These are phyloP conservation scores for Papiliotrema flavescens DNA, from an alignment of 1,284 basidiomycete genomes.

Conservation along the genomic window DNA sequence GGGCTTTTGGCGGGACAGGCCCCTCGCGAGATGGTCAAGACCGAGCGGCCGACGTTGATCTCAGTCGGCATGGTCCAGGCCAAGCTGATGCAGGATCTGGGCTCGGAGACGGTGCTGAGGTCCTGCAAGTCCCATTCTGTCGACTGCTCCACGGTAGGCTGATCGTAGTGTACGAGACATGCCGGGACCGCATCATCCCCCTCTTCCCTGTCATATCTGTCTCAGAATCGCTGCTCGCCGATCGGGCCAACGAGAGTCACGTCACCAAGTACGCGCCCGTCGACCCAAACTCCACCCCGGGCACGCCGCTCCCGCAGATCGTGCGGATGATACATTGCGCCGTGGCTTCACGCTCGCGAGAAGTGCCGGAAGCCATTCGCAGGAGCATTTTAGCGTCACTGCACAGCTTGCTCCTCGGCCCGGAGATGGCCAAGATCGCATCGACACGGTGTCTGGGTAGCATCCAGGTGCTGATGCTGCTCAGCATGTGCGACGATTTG, in stretches of 20 bases:
- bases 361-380: slow-evolving; percentile 7
- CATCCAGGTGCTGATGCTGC: slow-evolving; percentile 7
- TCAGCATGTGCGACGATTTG: slow-evolving; percentile 10
- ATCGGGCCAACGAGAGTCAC: slow-evolving; percentile 6
- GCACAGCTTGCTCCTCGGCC: background rate
- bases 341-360: slow-evolving; percentile 1
- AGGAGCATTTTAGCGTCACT: background rate
- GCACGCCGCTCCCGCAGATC: slow-evolving; percentile 8
- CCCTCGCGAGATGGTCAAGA: background rate
- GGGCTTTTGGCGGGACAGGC: slow-evolving; percentile 3
- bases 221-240: slow-evolving; percentile 7
- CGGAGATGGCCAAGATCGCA: slow-evolving; percentile 2
- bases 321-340: slow-evolving; percentile 10
- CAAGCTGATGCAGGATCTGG: slow-evolving; percentile 1
- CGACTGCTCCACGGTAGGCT: background rate
- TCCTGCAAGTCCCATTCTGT: background rate
- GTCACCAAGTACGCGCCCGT: slow-evolving; percentile 2
- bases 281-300: slow-evolving; percentile 7
- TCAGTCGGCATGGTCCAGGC: slow-evolving; percentile 5
- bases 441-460: slow-evolving; percentile 1
- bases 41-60: background rate
- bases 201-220: slow-evolving; percentile 12
- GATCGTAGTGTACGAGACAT: slow-evolving; percentile 8
- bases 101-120: slow-evolving; percentile 3
- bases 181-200: slow-evolving; percentile 6